Percentiles rank a stretch among this genome's conserved stretches.
phyloP scores from a whole-genome alignment of 1,284 basidiomycete genomes.

The Pseudozyma thailandica region DNA sequence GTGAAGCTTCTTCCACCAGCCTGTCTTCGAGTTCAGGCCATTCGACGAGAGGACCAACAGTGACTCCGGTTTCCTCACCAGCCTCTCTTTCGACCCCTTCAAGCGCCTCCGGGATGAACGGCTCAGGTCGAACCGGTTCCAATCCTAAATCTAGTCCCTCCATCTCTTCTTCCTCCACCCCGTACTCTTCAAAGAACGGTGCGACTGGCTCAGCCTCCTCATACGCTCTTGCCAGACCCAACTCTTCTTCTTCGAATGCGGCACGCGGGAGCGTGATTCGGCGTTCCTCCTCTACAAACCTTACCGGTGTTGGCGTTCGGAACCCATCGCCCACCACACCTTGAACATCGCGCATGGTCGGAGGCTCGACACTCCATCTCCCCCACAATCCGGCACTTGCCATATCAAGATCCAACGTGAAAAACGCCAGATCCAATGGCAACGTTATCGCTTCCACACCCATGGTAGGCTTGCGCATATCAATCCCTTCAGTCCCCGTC shows the following conservation, averaged over 20 bases:
- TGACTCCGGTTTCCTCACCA: constrained; percentile 17
- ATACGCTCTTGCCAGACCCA: constrained; percentile 24
- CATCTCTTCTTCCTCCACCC: constrained; percentile 23
- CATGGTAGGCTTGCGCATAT: constrained; percentile 34
- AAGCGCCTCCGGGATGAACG: constrained; percentile 6
- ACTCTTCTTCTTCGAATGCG: constrained; percentile 40
- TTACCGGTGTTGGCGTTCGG: constrained; percentile 22
- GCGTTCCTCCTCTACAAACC: constrained; percentile 31
- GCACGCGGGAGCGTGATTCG: constrained; percentile 35
- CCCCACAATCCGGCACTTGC: not conserved
- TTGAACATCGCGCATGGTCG: not conserved
- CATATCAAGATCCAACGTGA: constrained; percentile 41
- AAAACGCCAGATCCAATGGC: constrained; percentile 32
- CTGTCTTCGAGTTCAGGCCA: constrained; percentile 44
- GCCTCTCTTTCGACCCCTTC: constrained; percentile 9
- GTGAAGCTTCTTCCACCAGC: constrained; percentile 33
- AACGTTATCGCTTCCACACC: constrained; percentile 39
- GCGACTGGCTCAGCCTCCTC: constrained; percentile 23
- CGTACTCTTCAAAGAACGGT: constrained; percentile 6
- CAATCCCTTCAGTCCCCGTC: constrained; percentile 13
- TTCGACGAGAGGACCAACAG: constrained; percentile 16
- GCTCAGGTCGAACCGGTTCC: constrained; percentile 16
- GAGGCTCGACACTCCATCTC: constrained; percentile 25
- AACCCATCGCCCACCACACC: constrained; percentile 20
- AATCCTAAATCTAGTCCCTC: constrained; percentile 43